Base-by-base conservation (phyloP, 805 yeast genomes). In the Candida arabinofermentans region DNA sequence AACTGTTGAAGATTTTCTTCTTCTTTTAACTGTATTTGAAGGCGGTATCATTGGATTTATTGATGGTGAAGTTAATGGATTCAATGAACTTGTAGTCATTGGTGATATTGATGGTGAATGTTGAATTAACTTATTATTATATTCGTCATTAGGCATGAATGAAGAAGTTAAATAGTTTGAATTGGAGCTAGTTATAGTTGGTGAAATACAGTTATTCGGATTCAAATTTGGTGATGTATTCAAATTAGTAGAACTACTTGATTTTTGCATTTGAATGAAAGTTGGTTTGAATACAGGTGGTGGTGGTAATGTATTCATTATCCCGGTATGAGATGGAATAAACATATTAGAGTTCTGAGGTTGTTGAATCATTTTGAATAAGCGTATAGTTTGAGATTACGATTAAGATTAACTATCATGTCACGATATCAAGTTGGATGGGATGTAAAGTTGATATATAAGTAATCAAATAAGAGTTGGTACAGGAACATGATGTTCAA, bases 261-360 rank as follows among this genome's bases (percentile, higher is more conserved):
- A 29, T 50, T 47, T 64, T 59, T 61, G 63, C 69, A 69, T 68
- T 46, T 69, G 74, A 16, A 71, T 66, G 46, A 71, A 69, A 4
- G 73, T 70, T 6, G 75, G 71, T 49, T 68, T 70, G 44, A 72
- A 65, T 17, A 68, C 64, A 2, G 77, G 77, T 1, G 76, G 76
- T 5, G 71, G 66, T 7, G 77, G 77, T 3, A 72, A 44, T 8
- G 54, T 37, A 8, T 40, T 39, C 39, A 45, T n/a, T 18, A 24
- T 24, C 6, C 36, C 40, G 14, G 42, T 24, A 29, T 23, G 23
- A 4, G 17, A 17, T n/a, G 29, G 10, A 8, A 16, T 16, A 3
- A 16, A 5, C 8, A 14, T 18, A 27, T 13, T 19, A n/a, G 17
- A 13, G 6, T n/a, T 10, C 16, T 34, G 36, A 8, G 8, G 27